Conservation (phyloP, 176 grass and related monocot species). For the Carex pumila region DNA sequence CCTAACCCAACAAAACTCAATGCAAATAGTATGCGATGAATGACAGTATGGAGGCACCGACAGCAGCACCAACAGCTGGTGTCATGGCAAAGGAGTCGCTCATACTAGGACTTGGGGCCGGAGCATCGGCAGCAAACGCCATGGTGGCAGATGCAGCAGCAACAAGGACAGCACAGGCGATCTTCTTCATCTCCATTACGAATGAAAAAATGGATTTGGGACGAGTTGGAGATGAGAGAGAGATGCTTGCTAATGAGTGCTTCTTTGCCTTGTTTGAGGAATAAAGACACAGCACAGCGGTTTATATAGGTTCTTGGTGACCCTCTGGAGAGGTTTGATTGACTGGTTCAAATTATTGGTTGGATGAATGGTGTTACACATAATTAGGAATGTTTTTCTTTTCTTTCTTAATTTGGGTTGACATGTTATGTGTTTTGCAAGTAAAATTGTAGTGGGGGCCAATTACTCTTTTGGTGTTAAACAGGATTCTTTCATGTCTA, state of each 20-base stretch:
- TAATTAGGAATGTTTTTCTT: background rate
- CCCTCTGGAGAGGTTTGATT: background rate
- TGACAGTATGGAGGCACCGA: constrained; percentile 28
- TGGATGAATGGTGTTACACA: background rate
- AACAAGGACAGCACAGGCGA: constrained; percentile 18
- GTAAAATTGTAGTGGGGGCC: constrained; percentile 11
- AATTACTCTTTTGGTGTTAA: background rate
- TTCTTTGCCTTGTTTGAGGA: constrained; percentile 22
- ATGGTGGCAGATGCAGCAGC: constrained; percentile 8
- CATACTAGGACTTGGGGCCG: constrained; percentile 4
- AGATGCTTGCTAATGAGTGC: background rate
- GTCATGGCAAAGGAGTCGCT: constrained; percentile 13
- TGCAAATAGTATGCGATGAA: constrained; percentile 35
- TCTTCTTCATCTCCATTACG: constrained; percentile 38
- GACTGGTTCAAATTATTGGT: constrained; percentile 2
- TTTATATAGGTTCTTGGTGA: constrained; percentile 16
- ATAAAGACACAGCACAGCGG: background rate
- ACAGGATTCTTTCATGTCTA: too few species aligned
- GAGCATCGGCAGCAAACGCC: constrained; percentile 18
- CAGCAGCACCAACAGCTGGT: constrained; percentile 26
- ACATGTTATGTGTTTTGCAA: constrained; percentile 15
- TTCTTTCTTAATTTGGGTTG: constrained; percentile 21
- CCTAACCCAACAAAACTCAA: background rate
- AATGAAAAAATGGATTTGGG: background rate
- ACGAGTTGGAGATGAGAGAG: constrained; percentile 1